Conservation (phyloP, 129 eudicot genomes). For the Logfia minima region DNA sequence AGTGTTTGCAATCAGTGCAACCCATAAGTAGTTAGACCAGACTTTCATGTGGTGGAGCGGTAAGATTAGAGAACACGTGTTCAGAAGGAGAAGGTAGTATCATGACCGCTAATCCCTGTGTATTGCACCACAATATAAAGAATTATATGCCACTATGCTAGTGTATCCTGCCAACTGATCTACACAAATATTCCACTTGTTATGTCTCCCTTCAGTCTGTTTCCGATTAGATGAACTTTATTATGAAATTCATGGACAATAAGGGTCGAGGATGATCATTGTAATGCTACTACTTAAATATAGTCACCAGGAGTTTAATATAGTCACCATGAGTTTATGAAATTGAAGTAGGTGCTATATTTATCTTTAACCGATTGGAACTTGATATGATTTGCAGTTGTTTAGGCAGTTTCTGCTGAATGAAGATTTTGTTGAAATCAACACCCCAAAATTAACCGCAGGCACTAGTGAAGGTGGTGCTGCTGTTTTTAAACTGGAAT, state of each 20-base stretch:
- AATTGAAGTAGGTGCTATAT: not conserved
- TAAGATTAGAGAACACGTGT: too few relatives aligned
- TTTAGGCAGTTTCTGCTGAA: slow-evolving; percentile 59
- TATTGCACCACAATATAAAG: too few relatives aligned
- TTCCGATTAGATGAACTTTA: too few relatives aligned
- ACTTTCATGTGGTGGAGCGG: too few relatives aligned
- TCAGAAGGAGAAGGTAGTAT: too few relatives aligned
- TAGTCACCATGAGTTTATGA: not conserved
- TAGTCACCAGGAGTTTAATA: not conserved
- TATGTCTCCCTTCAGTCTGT: too few relatives aligned
- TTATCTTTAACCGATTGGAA: not conserved
- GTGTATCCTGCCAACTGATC: too few relatives aligned
- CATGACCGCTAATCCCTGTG: too few relatives aligned
- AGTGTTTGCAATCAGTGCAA: too few relatives aligned
- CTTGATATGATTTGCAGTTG: slow-evolving; percentile 46
- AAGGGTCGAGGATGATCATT: not conserved
- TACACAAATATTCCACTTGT: too few relatives aligned
- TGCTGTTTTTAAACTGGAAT: slow-evolving; percentile 79
- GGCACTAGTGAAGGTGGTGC: slow-evolving; percentile 98
- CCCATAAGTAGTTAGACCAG: too few relatives aligned
- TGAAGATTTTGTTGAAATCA: slow-evolving; percentile 65
- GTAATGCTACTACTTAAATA: not conserved
- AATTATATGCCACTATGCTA: too few relatives aligned
- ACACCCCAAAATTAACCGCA: slow-evolving; percentile 78
- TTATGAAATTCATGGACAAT: not conserved